Evolutionary conservation across 805 yeast species (phyloP), one percentile per base, ranked within the genome.

Genomic region (Wickerhamomyces tratensis): DNA sequence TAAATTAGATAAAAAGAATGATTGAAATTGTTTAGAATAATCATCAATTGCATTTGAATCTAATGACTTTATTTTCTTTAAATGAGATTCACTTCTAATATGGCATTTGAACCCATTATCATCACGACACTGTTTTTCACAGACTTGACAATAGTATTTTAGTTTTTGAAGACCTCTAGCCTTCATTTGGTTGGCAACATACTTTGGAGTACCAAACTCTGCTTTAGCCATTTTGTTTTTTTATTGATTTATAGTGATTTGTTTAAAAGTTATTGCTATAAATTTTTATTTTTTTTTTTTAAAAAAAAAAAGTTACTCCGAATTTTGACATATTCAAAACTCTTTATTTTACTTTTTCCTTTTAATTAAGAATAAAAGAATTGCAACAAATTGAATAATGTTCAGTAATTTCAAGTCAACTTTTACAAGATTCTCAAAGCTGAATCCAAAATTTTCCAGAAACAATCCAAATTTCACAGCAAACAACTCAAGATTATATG

Each of bases 51-150:
- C 74, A 12, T 61, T 62, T 7, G 67, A 63, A 0, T 72, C 71
- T 6, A 77, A 59, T 6, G 70, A 66, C 15, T 69, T 61, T 37
- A 84, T 73, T 41, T 74, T 76, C 15, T 76, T 73, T 39, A 74
- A 61, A 57, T 93, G 99, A 2, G 84, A 69, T 38, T 85, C 86
- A n/a, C 95, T 79, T 48, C 72, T 70, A n/a, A 82, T 71, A 59
- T 93, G 99, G 53, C 91, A 83, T 53, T 84, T 82, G 67, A 85
- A 93, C 26, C 98, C 99, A 63, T 93, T 91, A 48, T 85, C 95
- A 59, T 94, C 99, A 43, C 97, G 67, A 59, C 98, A 89, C 63
- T 93, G 99, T 55, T 91, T 87, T 57, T 73, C 77, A 56, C 99
- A 93, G 4, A 86, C 72, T 59, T 83, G 98, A 61, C 99, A 93